Evolutionary conservation across 2,329 filamentous ascomycete genomes (phyloP).

Genomic region (Colletotrichum acutatum): DNA sequence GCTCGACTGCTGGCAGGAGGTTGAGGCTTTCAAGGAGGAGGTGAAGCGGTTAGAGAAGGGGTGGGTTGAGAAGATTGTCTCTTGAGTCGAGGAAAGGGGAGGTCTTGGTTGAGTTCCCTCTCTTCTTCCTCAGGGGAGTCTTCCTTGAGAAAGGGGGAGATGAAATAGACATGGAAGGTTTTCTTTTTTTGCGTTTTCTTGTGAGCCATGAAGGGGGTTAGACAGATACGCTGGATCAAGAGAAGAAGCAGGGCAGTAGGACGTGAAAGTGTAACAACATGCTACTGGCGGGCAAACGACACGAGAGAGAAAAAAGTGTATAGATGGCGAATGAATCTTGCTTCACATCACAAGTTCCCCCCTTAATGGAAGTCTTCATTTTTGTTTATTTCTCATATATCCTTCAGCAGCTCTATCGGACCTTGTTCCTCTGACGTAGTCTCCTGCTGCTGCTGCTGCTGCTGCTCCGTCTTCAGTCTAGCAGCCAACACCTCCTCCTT

Average conservation of each 20-base stretch:
- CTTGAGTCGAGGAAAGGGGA: too few species aligned
- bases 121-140: too few species aligned
- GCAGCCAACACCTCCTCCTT: slow-evolving; percentile 54
- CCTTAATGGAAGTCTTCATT: background rate
- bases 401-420: background rate
- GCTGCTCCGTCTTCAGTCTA: background rate
- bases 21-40: slow-evolving; percentile 89
- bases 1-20: slow-evolving; percentile 94
- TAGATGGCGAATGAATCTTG: slow-evolving; percentile 33
- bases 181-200: slow-evolving; percentile 30
- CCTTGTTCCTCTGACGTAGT: background rate
- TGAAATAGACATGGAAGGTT: too few species aligned
- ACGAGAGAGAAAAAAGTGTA: slow-evolving; percentile 22
- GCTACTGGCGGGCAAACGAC: slow-evolving; percentile 38
- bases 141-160: too few species aligned
- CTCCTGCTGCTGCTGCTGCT: background rate
- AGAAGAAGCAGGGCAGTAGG: background rate
- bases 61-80: slow-evolving; percentile 87
- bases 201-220: background rate
- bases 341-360: slow-evolving; percentile 19
- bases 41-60: slow-evolving; percentile 85
- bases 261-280: slow-evolving; percentile 45
- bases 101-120: too few species aligned
- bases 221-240: background rate
- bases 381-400: slow-evolving; percentile 6